phyloP scores from a whole-genome alignment of 257 asterid genomes.

The Parsonsia alboflavescens region DNA sequence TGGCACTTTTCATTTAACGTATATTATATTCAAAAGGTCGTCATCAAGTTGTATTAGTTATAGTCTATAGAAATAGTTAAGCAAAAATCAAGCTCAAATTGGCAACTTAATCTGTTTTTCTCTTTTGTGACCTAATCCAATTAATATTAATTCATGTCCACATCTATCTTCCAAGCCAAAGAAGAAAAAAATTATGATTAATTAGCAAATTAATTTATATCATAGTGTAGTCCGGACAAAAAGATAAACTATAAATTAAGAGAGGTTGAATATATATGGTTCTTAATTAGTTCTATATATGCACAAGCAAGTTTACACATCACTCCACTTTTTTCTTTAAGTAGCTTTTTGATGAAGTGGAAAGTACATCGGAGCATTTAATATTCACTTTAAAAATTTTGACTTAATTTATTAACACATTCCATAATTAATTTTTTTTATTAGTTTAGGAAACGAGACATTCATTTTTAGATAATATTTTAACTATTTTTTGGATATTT shows the following conservation, averaged over 20 bases:
- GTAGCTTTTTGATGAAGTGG: conserved; percentile 21
- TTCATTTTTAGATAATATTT: too few species aligned
- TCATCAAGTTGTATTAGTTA: not conserved
- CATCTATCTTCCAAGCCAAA: not conserved
- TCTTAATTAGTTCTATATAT: conserved; percentile 25
- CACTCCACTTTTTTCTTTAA: conserved; percentile 21
- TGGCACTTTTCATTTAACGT: too few species aligned
- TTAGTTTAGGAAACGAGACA: too few species aligned
- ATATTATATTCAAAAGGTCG: not conserved
- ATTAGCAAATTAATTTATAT: too few species aligned
- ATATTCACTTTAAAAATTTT: not conserved
- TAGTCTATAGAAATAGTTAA: not conserved
- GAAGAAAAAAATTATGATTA: not conserved
- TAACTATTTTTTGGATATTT: too few species aligned
- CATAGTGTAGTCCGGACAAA: conserved; percentile 14
- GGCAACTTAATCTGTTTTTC: not conserved
- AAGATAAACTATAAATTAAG: conserved; percentile 30
- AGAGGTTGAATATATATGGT: conserved; percentile 40
- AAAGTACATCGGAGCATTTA: conserved; percentile 22
- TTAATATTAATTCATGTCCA: not conserved
- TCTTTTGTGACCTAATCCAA: not conserved
- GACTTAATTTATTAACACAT: too few species aligned
- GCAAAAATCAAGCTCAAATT: not conserved
- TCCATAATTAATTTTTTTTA: too few species aligned
- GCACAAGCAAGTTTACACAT: conserved; percentile 23